These are phyloP conservation scores for Angomonas desouzai DNA, from an alignment of 208 protist genomes.

Conservation along the genomic window DNA sequence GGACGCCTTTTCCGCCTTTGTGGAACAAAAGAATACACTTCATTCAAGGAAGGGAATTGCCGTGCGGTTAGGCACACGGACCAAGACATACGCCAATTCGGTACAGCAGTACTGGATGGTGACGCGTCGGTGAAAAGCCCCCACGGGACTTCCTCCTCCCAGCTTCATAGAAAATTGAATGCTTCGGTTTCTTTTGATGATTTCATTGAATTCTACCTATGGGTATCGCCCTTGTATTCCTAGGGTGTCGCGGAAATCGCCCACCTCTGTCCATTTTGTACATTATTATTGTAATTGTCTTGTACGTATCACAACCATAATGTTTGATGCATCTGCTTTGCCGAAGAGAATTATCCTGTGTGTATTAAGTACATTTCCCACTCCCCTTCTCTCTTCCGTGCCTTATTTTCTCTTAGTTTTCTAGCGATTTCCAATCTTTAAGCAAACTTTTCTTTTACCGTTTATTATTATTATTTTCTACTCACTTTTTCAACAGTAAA, in stretches of 20 bases:
- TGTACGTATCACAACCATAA: too few species aligned
- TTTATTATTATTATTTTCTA: background rate
- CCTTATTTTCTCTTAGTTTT: constrained; percentile 4
- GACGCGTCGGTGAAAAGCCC: background rate
- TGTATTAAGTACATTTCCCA: constrained; percentile 13
- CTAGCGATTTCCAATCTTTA: background rate
- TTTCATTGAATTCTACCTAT: constrained; percentile 16
- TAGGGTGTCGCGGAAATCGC: too few species aligned
- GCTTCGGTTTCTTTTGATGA: constrained; percentile 3
- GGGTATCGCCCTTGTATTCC: too few species aligned
- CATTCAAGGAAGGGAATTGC: background rate
- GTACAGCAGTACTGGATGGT: background rate
- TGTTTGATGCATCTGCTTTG: too few species aligned
- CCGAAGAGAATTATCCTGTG: too few species aligned
- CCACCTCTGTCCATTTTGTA: too few species aligned
- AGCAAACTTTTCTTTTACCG: background rate
- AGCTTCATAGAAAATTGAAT: background rate
- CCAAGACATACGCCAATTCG: background rate
- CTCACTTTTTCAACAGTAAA: background rate
- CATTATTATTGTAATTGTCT: too few species aligned
- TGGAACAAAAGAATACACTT: background rate
- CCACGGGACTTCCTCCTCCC: background rate
- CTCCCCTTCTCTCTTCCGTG: constrained; percentile 10
- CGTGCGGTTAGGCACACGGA: background rate
- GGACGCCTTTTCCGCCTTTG: background rate